Evolutionary conservation across 768 basidiomycete species (phyloP), one percentile per base, ranked within the genome.

Genomic region (Mycena alexandri): DNA sequence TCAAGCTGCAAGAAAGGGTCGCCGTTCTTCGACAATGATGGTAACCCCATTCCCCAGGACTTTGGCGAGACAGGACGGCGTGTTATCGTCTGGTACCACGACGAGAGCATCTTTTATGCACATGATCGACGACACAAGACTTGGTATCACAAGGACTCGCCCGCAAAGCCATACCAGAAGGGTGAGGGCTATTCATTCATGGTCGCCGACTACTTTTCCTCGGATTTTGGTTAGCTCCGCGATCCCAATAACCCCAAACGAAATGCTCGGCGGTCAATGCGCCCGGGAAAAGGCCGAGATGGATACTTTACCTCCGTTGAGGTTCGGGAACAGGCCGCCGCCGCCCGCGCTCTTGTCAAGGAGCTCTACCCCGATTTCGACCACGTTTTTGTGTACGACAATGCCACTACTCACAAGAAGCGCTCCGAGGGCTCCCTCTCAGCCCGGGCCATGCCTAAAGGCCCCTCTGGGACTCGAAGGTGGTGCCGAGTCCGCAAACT

Each of bases 141-240:
- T 3, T 29, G 29, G 29, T 29, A 29, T 29, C 29, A 29, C 29
- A 29, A 29, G 29, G 29, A 29, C 33, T 52, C 61, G 17, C 43
- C 42, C 1, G 72, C 76, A 8, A 53, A 33, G 4, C 76, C 75
- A 19, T 62, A 72, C 25, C 50, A 46, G 13, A 77, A 77, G 55
- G 76, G 76, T 12, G 76, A 77, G 17, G 44, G 76, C 1, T 57
- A 64, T 7, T 77, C 76, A 3, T 59, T 75, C 4, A 77, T 77
- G 76, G 74, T 77, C 19, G 71, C 76, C 0, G 69, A 77, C 63
- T 77, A 76, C 62, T 68, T 76, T 13, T 77, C 72, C 1, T 68
- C 75, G 6, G 73, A 74, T 41, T 74, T 69, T 51, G 73, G 75
- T 13, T 72, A 64, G 67, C 42, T 62, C 8, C 29, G 61, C 14